phyloP scores from a whole-genome alignment of 2,329 filamentous ascomycete genomes.

The Cladobotryum protrusum region DNA sequence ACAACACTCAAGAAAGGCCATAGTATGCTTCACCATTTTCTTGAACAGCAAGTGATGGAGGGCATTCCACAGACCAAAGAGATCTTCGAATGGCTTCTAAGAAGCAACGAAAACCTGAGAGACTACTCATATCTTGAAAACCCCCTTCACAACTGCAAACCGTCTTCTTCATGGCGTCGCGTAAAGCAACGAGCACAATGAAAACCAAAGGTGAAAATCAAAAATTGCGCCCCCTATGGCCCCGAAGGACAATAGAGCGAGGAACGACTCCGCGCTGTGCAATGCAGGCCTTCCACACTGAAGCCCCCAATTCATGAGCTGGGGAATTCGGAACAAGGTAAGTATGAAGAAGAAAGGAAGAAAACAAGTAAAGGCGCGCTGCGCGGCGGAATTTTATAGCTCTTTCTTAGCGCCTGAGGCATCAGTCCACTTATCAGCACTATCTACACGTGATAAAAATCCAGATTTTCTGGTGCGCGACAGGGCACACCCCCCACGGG shows the following conservation, averaged over 20 bases:
- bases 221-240: slow-evolving; percentile 50
- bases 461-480: slow-evolving; percentile 10
- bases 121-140: no score
- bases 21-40: no score
- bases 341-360: slow-evolving; percentile 44
- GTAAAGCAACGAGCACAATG: slow-evolving; percentile 36
- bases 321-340: slow-evolving; percentile 43
- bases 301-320: slow-evolving; percentile 40
- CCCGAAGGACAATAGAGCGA: slow-evolving; percentile 48
- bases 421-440: no score
- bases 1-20: no score
- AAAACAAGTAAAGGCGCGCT: slow-evolving; percentile 17
- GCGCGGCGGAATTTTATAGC: slow-evolving; percentile 27
- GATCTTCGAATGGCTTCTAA: no score
- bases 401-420: not conserved
- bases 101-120: no score
- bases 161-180: slow-evolving; percentile 40
- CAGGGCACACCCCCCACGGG: slow-evolving; percentile 22
- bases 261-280: slow-evolving; percentile 47
- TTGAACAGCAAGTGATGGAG: no score
- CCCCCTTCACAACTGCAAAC: no score
- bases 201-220: slow-evolving; percentile 40
- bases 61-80: no score
- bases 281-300: slow-evolving; percentile 48
- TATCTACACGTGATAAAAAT: no score